These are phyloP conservation scores for Cymbopogon flexuosus DNA, from an alignment of 202 grass and related monocot genomes.

Conservation along the genomic window DNA sequence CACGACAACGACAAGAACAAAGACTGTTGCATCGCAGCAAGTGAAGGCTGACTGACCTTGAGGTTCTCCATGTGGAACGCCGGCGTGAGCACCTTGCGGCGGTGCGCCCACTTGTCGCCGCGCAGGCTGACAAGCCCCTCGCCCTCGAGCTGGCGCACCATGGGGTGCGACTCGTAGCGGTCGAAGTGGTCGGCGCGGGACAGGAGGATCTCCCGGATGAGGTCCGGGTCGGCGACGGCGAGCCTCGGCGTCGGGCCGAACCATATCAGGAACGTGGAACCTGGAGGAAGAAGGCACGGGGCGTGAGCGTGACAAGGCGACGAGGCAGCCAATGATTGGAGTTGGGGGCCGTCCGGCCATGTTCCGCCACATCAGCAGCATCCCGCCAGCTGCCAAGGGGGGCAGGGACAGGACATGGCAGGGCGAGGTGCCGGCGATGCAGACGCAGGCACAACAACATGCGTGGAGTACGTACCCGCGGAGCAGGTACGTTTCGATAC, in stretches of 20 bases:
- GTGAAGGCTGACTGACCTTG: slow-evolving; percentile 41
- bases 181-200: slow-evolving; percentile 77
- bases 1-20: not conserved
- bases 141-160: slow-evolving; percentile 95
- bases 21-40: not conserved
- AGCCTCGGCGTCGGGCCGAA: slow-evolving; percentile 88
- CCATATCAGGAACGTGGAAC: slow-evolving; percentile 87
- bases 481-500: slow-evolving; percentile 8
- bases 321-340: slow-evolving; percentile 33
- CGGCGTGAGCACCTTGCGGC: slow-evolving; percentile 77
- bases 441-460: not conserved
- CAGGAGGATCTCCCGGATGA: slow-evolving; percentile 85
- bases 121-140: slow-evolving; percentile 89
- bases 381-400: slow-evolving; percentile 35
- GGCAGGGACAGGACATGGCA: slow-evolving; percentile 3
- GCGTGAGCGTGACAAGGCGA: not conserved
- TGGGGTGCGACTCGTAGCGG: slow-evolving; percentile 92
- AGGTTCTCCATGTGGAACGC: slow-evolving; percentile 98
- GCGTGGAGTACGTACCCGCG: not conserved
- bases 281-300: slow-evolving; percentile 31
- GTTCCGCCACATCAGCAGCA: slow-evolving; percentile 31
- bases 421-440: slow-evolving; percentile 19
- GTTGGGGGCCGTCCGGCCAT: slow-evolving; percentile 2
- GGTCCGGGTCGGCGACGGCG: slow-evolving; percentile 79
- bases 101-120: slow-evolving; percentile 95